Evolutionary conservation across 169 alveolate species (phyloP), one percentile per base, ranked within the genome.

Genomic region (Miamiensis avidus): DNA sequence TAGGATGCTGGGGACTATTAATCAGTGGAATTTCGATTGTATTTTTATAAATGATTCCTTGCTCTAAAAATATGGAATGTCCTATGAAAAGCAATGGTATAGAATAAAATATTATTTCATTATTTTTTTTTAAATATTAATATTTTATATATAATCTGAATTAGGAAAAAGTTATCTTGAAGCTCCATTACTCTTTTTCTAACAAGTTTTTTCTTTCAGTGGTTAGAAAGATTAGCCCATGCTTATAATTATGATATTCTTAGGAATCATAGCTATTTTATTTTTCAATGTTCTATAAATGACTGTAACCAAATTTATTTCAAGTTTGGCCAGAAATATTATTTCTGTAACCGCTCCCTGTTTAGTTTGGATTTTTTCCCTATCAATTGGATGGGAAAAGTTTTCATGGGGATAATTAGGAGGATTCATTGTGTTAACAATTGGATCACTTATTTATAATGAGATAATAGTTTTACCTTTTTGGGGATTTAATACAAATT

Each of bases 371-470:
- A 72, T 89, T 25, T 78, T 82, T 74, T 86, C 89, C 83, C 32
- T 93, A n/a, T 27, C 64, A 16, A 49, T 86, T 27, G 84, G 87
- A 29, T 86, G 90, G 82, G 97, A 94, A 82, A n/a, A 77, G 30
- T 92, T 94, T 82, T 32, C 81, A 64, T 29, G 73, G 69, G 82
- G 84, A 1, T 90, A 95, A 88, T 86, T 95, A 0, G 79, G 88
- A 29, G 97, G 97, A 65, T 95, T 92, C 75, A 72, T 88, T 0
- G 65, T 95, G 29, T 74, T 93, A 34, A 95, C 93, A 34, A 34
- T 83, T 34, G 96, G 96, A 28, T 92, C 96, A 29, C 74, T 93
- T 29, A 86, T 95, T 29, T 95, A 89, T 85, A 93, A 95, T 79
- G 96, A 93, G 84, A 93, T 95, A 29, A 0, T 94, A 0, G 89